Evolutionary conservation across 2,329 filamentous ascomycete species (phyloP), one percentile per base, ranked within the genome.

Genomic region (Plenodomus biglobosus): DNA sequence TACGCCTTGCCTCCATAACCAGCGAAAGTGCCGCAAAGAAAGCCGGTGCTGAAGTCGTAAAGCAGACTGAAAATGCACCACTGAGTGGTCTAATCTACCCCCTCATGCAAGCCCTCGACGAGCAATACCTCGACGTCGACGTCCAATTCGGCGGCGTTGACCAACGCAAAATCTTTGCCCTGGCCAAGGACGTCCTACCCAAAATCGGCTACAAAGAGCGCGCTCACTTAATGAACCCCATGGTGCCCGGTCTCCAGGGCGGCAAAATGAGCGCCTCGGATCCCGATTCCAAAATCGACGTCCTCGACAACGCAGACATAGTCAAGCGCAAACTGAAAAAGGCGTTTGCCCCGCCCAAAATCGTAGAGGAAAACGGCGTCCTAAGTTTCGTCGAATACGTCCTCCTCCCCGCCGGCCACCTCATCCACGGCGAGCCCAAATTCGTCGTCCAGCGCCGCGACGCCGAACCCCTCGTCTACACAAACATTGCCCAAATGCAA

Each of bases 1-100:
- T 92, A 75, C 85, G 87, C 66, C 71, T 97, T 56, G 82, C 80
- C 38, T 83, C 83, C 3, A 73, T 89, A 44, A 83, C 87, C 4
- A 86, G 85, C 13, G 85, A 91, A 73, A 85, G 92, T 67, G 85
- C 94, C 65, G 90, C 91, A 15, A 90, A 91, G 74, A 94, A 90
- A 74, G 92, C 92, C 0, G 92, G 92, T 34, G 88, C 90, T 1
- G 94, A 97, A 73, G 84, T 97, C 7, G 92, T 99, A 58, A 97
- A 97, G 80, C 91, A 97, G 76, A 85, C 87, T 3, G 82, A 83
- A 47, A 91, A 92, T 64, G 83, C 87, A 8, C 82, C 87, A 2
- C 70, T 95, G 45, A 84, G 81, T 47, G 89, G 88, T 1, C 78
- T 92, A 11, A 81, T 92, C 53, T 95, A 95, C 77, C 89, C 90